phyloP scores from a whole-genome alignment of 768 basidiomycete species.

The Pleurotus sapidus region DNA sequence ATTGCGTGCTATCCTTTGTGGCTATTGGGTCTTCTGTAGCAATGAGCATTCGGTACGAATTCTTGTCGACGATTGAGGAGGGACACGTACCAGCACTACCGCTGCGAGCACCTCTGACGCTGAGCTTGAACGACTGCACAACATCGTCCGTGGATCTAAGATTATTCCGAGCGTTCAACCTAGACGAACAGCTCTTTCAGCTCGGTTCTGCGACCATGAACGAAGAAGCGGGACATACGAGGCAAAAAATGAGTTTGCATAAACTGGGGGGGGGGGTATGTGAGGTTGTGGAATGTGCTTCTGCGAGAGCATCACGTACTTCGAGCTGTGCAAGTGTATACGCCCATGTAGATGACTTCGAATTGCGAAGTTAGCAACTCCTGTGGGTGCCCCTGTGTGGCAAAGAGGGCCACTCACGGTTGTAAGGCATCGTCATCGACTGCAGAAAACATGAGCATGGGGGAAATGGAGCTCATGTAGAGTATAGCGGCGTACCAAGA shows the following conservation, averaged over 20 bases:
- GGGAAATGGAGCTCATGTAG: background rate
- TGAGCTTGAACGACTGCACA: background rate
- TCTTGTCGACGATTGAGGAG: too few species aligned
- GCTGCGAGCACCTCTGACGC: background rate
- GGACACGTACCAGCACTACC: background rate
- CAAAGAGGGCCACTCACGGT: background rate
- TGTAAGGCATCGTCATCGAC: conserved; percentile 3
- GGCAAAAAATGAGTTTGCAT: background rate
- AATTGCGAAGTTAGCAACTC: background rate
- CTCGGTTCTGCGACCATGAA: background rate
- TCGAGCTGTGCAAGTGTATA: conserved; percentile 1
- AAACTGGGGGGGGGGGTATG: background rate
- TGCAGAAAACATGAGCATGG: background rate
- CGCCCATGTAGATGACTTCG: conserved; percentile 2
- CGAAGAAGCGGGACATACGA: background rate
- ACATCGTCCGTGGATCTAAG: background rate
- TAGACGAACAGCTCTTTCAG: background rate
- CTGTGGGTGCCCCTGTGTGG: background rate
- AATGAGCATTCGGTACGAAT: background rate
- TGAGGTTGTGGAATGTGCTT: background rate
- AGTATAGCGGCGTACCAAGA: background rate
- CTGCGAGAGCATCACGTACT: background rate
- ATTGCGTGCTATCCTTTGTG: background rate
- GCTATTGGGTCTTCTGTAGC: background rate
- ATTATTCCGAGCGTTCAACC: conserved; percentile 4